These are phyloP conservation scores for Sclerotiophoma versabilis DNA, from an alignment of 2,329 filamentous ascomycete species.

Conservation along the genomic window DNA sequence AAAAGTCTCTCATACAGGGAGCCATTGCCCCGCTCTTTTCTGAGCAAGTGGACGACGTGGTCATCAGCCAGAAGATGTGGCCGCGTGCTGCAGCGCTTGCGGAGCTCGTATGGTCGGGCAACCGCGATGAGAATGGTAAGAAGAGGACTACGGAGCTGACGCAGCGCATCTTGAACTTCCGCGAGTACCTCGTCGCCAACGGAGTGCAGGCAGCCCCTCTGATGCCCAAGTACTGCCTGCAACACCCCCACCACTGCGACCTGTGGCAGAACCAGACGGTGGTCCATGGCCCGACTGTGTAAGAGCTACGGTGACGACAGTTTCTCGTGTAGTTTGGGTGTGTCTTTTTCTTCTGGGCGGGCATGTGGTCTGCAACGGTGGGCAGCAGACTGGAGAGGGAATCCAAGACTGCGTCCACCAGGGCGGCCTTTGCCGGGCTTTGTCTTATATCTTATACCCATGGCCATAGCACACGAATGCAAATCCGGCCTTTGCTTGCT, in stretches of 20 bases:
- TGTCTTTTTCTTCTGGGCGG: neutral
- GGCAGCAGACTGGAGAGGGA: neutral
- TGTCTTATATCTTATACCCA: neutral
- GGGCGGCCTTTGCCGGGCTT: neutral
- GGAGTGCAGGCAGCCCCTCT: constrained; percentile 60
- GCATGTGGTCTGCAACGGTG: neutral
- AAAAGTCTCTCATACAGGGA: constrained; percentile 61
- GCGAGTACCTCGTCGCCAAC: constrained; percentile 65
- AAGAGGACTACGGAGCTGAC: constrained; percentile 63
- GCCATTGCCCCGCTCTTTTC: constrained; percentile 61
- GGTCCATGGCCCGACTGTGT: constrained; percentile 8
- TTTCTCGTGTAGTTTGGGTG: neutral
- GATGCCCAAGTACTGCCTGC: constrained; percentile 65
- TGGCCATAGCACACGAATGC: neutral
- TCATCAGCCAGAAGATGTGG: constrained; percentile 61
- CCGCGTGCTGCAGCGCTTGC: constrained; percentile 64
- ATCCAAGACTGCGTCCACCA: no score
- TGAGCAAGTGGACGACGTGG: constrained; percentile 63
- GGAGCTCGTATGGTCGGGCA: constrained; percentile 64
- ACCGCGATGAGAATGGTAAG: constrained; percentile 56
- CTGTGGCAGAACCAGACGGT: constrained; percentile 60
- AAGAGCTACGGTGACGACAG: neutral
- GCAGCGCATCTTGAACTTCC: constrained; percentile 65
- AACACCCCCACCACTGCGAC: constrained; percentile 66
- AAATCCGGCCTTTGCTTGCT: neutral